A percentile compares a stretch with the other conserved stretches of the same genome.
These are phyloP conservation scores for Friedmanniomyces simplex DNA, from an alignment of 495 filamentous ascomycete species.

Conservation along the genomic window DNA sequence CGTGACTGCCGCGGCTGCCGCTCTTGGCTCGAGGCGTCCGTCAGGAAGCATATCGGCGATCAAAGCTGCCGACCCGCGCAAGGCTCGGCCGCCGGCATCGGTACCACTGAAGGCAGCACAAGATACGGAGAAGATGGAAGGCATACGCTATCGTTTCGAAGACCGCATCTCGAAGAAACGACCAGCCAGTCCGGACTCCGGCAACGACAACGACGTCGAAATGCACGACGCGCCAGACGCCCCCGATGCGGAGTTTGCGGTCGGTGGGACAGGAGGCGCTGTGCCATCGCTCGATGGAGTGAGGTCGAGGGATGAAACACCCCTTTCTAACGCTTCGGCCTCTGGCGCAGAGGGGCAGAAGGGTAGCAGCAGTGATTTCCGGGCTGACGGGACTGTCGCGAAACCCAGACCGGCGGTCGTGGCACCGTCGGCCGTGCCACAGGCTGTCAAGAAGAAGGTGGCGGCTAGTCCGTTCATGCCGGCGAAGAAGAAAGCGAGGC, in stretches of 20 bases:
- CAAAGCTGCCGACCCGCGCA: background rate
- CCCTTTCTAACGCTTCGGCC: slow-evolving; percentile 8
- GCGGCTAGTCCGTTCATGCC: slow-evolving; percentile 18
- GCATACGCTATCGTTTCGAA: slow-evolving; percentile 18
- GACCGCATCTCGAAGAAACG: slow-evolving; percentile 15
- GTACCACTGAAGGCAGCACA: background rate
- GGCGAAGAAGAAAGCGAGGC: slow-evolving; percentile 7
- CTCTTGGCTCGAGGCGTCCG: background rate
- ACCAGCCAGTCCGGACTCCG: background rate
- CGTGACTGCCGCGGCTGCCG: background rate
- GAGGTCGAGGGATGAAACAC: slow-evolving; percentile 14
- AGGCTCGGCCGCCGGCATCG: background rate
- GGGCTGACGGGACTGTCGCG: slow-evolving; percentile 11
- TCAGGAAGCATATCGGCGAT: background rate
- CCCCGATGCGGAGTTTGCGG: background rate
- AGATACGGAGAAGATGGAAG: slow-evolving; percentile 15
- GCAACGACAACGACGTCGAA: slow-evolving; percentile 14
- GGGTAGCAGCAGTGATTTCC: background rate
- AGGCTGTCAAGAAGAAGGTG: slow-evolving; percentile 9
- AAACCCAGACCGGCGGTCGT: slow-evolving; percentile 8
- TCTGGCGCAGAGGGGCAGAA: background rate
- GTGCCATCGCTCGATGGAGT: slow-evolving; percentile 1
- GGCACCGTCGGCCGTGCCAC: slow-evolving; percentile 8
- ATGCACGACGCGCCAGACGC: slow-evolving; percentile 7
- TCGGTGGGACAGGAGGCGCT: slow-evolving; percentile 1